A percentile compares a stretch with the other conserved stretches of the same genome.
These are phyloP conservation scores for Pichia cactophila DNA, from an alignment of 1,139 yeast genomes.

Conservation along the genomic window DNA sequence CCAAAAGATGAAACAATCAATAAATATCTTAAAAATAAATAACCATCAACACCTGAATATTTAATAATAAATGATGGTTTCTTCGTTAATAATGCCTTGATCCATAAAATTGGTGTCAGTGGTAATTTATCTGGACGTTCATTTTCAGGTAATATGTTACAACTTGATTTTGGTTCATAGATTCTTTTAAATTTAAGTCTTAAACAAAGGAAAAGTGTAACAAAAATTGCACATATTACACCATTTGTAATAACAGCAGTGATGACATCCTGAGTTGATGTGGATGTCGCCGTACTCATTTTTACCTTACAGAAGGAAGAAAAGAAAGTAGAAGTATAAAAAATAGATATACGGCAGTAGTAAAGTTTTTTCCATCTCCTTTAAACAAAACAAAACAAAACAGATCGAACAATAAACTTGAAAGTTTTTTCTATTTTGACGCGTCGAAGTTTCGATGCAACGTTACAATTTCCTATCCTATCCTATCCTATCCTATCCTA, in stretches of 20 bases:
- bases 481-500: no score
- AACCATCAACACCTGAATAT: slow-evolving; percentile 83
- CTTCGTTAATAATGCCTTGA: slow-evolving; percentile 41
- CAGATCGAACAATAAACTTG: no score
- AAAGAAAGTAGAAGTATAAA: not conserved
- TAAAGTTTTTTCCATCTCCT: no score
- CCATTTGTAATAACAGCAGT: slow-evolving; percentile 49
- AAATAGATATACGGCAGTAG: not conserved
- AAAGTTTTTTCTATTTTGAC: not conserved
- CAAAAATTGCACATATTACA: slow-evolving; percentile 49
- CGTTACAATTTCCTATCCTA: no score
- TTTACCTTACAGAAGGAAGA: not conserved
- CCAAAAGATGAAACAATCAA: slow-evolving; percentile 55
- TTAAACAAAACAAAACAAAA: not conserved
- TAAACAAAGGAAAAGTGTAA: slow-evolving; percentile 50
- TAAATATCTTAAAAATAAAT: slow-evolving; percentile 73
- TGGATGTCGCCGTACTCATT: slow-evolving; percentile 10
- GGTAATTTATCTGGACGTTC: slow-evolving; percentile 51
- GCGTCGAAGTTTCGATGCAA: not conserved
- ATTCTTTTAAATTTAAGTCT: slow-evolving; percentile 62
- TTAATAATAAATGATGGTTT: slow-evolving; percentile 67
- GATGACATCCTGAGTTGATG: slow-evolving; percentile 46
- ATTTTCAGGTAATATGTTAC: slow-evolving; percentile 39
- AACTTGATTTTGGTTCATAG: slow-evolving; percentile 72
- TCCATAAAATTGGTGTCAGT: slow-evolving; percentile 49